A percentile compares a stretch with the other conserved stretches of the same genome.
Evolutionary conservation across 2,329 filamentous ascomycete genomes (phyloP).

Genomic region (Exophiala lecanii-corni): DNA sequence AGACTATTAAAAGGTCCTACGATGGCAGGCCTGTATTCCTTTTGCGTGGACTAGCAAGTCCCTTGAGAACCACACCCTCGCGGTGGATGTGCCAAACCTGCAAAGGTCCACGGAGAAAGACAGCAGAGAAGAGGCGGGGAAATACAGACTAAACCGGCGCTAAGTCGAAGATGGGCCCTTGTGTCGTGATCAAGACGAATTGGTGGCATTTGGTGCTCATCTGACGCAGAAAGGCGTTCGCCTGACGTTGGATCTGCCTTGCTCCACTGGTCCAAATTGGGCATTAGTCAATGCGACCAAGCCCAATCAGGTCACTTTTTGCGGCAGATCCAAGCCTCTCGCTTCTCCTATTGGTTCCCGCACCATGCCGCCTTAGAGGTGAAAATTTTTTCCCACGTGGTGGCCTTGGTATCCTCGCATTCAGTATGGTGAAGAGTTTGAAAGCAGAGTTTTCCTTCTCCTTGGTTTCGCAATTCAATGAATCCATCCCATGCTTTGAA

Average conservation of each 20-base stretch:
- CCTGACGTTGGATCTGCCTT: slow-evolving; percentile 27
- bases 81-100: no score
- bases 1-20: no score
- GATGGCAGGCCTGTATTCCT: no score
- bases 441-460: slow-evolving; percentile 1
- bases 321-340: no score
- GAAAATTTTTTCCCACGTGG: slow-evolving; percentile 8
- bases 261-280: slow-evolving; percentile 9
- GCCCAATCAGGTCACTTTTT: slow-evolving; percentile 9
- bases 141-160: slow-evolving; percentile 2
- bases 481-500: no score
- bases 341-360: slow-evolving; percentile 8
- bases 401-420: neutral
- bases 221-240: slow-evolving; percentile 21
- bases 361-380: neutral
- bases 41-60: no score
- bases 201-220: slow-evolving; percentile 8
- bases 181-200: neutral
- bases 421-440: neutral
- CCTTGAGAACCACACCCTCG: no score
- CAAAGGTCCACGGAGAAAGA: slow-evolving; percentile 28
- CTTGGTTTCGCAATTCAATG: neutral
- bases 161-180: slow-evolving; percentile 1
- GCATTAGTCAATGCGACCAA: slow-evolving; percentile 4
- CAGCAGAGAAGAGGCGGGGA: slow-evolving; percentile 12